These are phyloP conservation scores for Botrytis cinerea DNA, from an alignment of 2,329 filamentous ascomycete genomes.

Conservation along the genomic window DNA sequence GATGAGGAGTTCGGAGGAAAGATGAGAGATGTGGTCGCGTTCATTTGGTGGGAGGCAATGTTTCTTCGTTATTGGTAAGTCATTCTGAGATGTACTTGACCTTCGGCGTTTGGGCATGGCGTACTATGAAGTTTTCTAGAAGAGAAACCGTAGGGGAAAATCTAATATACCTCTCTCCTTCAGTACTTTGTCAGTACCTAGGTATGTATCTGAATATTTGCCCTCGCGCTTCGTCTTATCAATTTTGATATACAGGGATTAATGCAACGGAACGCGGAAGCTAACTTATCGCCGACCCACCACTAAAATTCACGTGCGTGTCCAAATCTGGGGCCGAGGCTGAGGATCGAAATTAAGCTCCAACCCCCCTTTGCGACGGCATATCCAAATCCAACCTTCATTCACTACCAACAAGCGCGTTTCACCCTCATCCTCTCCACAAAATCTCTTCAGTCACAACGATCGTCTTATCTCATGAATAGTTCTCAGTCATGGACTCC, in stretches of 20 bases:
- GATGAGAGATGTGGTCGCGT: conserved; percentile 64
- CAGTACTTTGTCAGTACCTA: background rate
- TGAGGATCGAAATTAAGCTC: conserved; percentile 17
- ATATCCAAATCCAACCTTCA: conserved; percentile 6
- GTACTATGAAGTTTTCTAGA: background rate
- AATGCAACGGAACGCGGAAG: background rate
- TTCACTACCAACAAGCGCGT: conserved; percentile 5
- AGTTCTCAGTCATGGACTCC: conserved; percentile 23
- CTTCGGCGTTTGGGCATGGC: conserved; percentile 34
- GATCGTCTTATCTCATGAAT: background rate
- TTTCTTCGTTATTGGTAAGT: conserved; percentile 28
- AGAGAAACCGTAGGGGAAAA: background rate
- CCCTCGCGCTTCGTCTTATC: conserved; percentile 19
- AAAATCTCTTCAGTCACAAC: background rate
- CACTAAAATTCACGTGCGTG: conserved; percentile 22
- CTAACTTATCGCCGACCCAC: conserved; percentile 20
- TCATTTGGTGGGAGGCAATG: conserved; percentile 27
- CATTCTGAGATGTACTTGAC: conserved; percentile 26
- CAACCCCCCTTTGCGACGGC: conserved; percentile 17
- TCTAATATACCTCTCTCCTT: background rate
- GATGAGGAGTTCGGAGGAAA: conserved; percentile 87
- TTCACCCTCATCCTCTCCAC: background rate
- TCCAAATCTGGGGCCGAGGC: conserved; percentile 21
- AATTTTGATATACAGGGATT: conserved; percentile 11
- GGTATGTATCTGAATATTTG: background rate